Evolutionary conservation across 2,329 filamentous ascomycete genomes (phyloP).

Genomic region (Colletotrichum sp.): DNA sequence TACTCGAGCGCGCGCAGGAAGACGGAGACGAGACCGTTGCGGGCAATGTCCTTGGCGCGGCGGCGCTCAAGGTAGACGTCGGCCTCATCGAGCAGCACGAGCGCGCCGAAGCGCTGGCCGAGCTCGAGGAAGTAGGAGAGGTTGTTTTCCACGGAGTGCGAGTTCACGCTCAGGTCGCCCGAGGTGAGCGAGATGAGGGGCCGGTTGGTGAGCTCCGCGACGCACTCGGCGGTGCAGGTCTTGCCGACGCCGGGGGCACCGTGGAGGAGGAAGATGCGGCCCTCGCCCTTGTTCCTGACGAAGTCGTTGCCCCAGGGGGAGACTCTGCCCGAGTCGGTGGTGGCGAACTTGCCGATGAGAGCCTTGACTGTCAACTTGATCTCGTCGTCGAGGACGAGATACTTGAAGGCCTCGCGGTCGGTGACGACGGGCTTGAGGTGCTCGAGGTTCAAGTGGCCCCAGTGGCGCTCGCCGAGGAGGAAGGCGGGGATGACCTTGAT

Average conservation of each 20-base stretch:
- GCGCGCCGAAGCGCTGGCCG: conserved; percentile 53
- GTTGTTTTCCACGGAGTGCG: conserved; percentile 43
- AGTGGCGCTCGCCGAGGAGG: conserved; percentile 47
- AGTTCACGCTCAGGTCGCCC: conserved; percentile 50
- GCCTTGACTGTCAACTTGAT: conserved; percentile 53
- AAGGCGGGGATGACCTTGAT: conserved; percentile 52
- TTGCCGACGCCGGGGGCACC: conserved; percentile 62
- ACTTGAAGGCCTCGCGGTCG: conserved; percentile 54
- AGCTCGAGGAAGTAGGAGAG: conserved; percentile 54
- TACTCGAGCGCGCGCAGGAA: conserved; percentile 58
- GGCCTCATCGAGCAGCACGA: conserved; percentile 64
- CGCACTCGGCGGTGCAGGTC: conserved; percentile 60
- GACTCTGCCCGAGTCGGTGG: conserved; percentile 38
- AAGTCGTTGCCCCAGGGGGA: conserved; percentile 47
- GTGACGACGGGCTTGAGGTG: conserved; percentile 43
- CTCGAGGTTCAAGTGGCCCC: conserved; percentile 47
- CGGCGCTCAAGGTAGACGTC: conserved; percentile 65
- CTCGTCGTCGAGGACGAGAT: conserved; percentile 53
- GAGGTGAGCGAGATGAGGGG: conserved; percentile 57
- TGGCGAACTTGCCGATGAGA: conserved; percentile 52
- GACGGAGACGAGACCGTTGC: conserved; percentile 53
- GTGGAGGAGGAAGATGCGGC: conserved; percentile 56
- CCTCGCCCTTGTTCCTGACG: conserved; percentile 45
- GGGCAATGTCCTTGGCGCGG: conserved; percentile 43
- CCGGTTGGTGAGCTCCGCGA: conserved; percentile 54